Evolutionary conservation across 495 filamentous ascomycete genomes (phyloP).

Genomic region (Sphaerosporella brunnea): DNA sequence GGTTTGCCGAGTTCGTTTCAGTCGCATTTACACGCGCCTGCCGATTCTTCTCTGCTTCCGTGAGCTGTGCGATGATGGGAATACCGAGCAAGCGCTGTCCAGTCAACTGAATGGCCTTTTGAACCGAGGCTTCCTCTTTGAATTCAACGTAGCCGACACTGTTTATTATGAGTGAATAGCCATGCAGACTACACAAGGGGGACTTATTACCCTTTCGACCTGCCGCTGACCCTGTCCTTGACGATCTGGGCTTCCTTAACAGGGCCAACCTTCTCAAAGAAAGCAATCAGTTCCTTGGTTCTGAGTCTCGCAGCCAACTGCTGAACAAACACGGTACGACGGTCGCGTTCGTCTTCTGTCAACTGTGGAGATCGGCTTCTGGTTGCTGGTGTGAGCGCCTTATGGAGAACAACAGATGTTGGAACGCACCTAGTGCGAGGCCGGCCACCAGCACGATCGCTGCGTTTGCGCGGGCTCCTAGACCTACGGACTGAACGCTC

Average conservation of each 20-base stretch:
- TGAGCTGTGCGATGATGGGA: slow-evolving; percentile 93
- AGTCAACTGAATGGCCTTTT: slow-evolving; percentile 88
- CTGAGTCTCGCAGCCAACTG: slow-evolving; percentile 85
- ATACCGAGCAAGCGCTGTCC: slow-evolving; percentile 97
- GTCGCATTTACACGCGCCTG: slow-evolving; percentile 75
- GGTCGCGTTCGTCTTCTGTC: slow-evolving; percentile 91
- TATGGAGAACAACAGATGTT: neutral
- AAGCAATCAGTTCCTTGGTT: slow-evolving; percentile 79
- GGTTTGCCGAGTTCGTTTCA: slow-evolving; percentile 44
- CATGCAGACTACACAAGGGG: slow-evolving; percentile 15
- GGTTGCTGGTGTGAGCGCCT: slow-evolving; percentile 10
- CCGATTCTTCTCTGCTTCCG: slow-evolving; percentile 98
- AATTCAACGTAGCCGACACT: slow-evolving; percentile 99
- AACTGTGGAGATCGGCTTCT: slow-evolving; percentile 38
- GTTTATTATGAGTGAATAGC: neutral
- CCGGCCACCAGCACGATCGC: slow-evolving; percentile 23
- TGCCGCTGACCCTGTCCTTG: slow-evolving; percentile 90
- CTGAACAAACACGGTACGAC: slow-evolving; percentile 94
- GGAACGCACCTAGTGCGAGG: slow-evolving; percentile 21
- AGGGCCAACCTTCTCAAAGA: slow-evolving; percentile 91
- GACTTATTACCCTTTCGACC: slow-evolving; percentile 75
- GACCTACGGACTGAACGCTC: slow-evolving; percentile 30
- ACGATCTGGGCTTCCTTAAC: slow-evolving; percentile 98
- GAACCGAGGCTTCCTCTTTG: slow-evolving; percentile 85
- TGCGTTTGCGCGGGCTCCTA: slow-evolving; percentile 34